phyloP scores from a whole-genome alignment of 345 rosid genomes.

The Draba incana region DNA sequence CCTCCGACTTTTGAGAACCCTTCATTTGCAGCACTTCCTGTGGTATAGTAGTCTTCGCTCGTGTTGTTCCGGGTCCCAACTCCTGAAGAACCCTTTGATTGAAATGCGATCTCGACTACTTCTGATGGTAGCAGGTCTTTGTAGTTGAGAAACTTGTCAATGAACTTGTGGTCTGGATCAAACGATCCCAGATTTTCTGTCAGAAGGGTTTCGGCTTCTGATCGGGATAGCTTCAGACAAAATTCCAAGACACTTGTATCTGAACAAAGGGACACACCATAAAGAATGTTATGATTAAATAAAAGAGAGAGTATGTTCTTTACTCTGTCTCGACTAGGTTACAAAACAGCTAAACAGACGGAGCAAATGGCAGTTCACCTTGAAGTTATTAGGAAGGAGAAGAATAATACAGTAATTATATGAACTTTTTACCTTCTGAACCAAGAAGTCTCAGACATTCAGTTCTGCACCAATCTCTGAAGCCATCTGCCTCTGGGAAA shows the following conservation, averaged over 20 bases:
- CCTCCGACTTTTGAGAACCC: constrained; percentile 70
- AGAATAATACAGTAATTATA: not conserved
- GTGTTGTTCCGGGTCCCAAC: constrained; percentile 42
- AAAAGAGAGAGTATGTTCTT: not conserved
- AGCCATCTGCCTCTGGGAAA: constrained; percentile 86
- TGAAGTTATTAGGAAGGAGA: not conserved
- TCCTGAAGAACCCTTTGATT: constrained; percentile 49
- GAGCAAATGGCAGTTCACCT: not conserved
- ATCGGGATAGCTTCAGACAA: constrained; percentile 87
- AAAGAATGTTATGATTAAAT: not conserved
- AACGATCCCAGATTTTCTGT: constrained; percentile 70
- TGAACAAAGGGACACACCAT: constrained; percentile 31
- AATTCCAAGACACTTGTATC: constrained; percentile 92
- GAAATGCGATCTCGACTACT: constrained; percentile 90
- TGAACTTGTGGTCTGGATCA: constrained; percentile 80
- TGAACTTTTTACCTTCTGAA: constrained; percentile 60
- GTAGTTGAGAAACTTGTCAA: constrained; percentile 90
- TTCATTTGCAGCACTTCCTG: constrained; percentile 43
- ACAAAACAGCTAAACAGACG: not conserved
- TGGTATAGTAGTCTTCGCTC: constrained; percentile 49
- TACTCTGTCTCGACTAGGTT: not conserved
- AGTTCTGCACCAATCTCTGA: constrained; percentile 91
- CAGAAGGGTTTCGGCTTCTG: constrained; percentile 86
- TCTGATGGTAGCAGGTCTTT: constrained; percentile 81
- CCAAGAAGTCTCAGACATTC: constrained; percentile 92